Base-by-base conservation (phyloP, 176 grass and related monocot genomes). In the Musa schizocarpa region DNA sequence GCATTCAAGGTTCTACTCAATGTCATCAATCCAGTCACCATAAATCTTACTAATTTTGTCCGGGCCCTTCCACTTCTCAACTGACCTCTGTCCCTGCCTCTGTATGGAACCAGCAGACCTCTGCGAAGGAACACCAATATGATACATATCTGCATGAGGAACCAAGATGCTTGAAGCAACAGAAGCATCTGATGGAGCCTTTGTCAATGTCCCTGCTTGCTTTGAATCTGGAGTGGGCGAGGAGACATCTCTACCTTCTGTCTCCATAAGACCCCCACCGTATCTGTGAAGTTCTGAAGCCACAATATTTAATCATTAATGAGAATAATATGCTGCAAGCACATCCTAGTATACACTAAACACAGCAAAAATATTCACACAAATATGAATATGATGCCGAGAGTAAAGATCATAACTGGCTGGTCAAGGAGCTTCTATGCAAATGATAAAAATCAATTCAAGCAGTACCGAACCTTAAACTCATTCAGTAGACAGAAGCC, bases 61-160 rank as follows among this genome's bases (percentile, higher is more conserved):
- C 1, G 91, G 95, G 20, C 95, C 91, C 78, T 93, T 88, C 95
- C 95, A 99, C 80, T 99, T 99, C 73, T 99, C 88, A 76, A 92
- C 82, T 54, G 90, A 81, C 54, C 88, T 92, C 63, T 89, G 95
- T 54, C 83, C 82, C 21, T 94, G 90, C 22, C 72, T 74, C 72
- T 74, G 72, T 1, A 74, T 27, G 22, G 5, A 12, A 26, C 50
- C 50, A 19, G 72, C 52, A 55, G 72, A 74, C 23, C 72, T 74
- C 53, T 74, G 72, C 17, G 72, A 74, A 16, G 72, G 72, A 54
- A 56, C 72, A 25, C 72, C 53, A 34, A 74, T 74, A 27, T 74
- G 72, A 56, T 74, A 74, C n/a, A 74, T 57, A 24, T 74, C 72
- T 56, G 72, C 53, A 29, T 74, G 72, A 27, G 72, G 72, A 56